Conservation (phyloP, 768 basidiomycete species). For the Naematelia encephala region DNA sequence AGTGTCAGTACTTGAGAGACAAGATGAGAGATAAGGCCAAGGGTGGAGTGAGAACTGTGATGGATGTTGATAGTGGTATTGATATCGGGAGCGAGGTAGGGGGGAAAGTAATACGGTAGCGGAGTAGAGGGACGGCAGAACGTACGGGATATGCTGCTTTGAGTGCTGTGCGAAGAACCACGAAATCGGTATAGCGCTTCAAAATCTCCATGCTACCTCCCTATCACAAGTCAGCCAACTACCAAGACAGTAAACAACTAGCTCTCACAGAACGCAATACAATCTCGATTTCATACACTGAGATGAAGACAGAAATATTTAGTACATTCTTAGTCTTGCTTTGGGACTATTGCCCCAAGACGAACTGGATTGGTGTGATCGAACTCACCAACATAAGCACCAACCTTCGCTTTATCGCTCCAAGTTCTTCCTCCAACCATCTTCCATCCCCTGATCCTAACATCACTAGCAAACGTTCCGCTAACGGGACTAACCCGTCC, state of each 20-base stretch:
- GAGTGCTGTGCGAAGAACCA: slow-evolving; percentile 25
- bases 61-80: too few species aligned
- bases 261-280: slow-evolving; percentile 23
- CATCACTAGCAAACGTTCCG: slow-evolving; percentile 36
- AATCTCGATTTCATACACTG: slow-evolving; percentile 47
- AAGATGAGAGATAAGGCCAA: neutral
- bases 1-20: neutral
- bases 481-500: neutral
- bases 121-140: too few species aligned
- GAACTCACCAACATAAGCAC: slow-evolving; percentile 49
- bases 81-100: too few species aligned
- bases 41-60: too few species aligned
- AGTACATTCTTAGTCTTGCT: neutral
- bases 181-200: slow-evolving; percentile 46
- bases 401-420: slow-evolving; percentile 37
- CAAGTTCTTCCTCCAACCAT: slow-evolving; percentile 42
- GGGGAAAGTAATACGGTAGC: too few species aligned
- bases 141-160: slow-evolving; percentile 33
- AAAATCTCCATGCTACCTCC: slow-evolving; percentile 35
- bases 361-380: too few species aligned
- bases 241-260: neutral
- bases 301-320: slow-evolving; percentile 4
- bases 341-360: neutral
- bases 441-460: slow-evolving; percentile 42
- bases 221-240: slow-evolving; percentile 7